Percentiles rank a stretch among this genome's conserved stretches.
Conservation (phyloP, 768 basidiomycete species). For the Tricholoma terreum region DNA sequence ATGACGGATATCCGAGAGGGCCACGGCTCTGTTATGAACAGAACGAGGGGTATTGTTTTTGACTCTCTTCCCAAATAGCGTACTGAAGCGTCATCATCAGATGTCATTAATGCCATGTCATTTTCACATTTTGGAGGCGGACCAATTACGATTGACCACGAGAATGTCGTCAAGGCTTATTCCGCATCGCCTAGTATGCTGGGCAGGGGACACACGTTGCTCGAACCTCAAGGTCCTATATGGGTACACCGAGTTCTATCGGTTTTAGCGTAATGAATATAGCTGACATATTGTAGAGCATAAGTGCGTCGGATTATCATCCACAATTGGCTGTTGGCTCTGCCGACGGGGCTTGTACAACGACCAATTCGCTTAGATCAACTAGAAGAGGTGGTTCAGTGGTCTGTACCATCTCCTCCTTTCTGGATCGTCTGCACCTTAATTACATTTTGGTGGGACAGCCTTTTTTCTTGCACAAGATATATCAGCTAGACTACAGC, state of each 20-base stretch:
- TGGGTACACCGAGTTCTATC: constrained; percentile 56
- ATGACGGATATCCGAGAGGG: constrained; percentile 76
- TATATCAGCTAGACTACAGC: constrained; percentile 88
- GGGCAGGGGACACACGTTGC: constrained; percentile 65
- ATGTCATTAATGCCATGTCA: constrained; percentile 65
- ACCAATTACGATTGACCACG: constrained; percentile 77
- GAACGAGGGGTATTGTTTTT: constrained; percentile 60
- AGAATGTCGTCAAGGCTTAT: constrained; percentile 75
- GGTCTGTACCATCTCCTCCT: constrained; percentile 40
- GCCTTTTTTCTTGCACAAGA: constrained; percentile 76
- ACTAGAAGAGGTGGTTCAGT: constrained; percentile 70
- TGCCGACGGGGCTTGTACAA: constrained; percentile 78
- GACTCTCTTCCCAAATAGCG: not conserved
- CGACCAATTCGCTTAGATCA: constrained; percentile 66
- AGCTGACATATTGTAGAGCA: constrained; percentile 41
- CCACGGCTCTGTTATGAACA: constrained; percentile 64
- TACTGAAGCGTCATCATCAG: constrained; percentile 31
- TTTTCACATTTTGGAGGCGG: constrained; percentile 70
- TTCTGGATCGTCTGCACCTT: not conserved
- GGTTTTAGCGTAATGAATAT: not conserved
- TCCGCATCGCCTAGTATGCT: constrained; percentile 71
- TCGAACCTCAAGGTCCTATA: constrained; percentile 76
- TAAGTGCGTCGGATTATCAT: constrained; percentile 80
- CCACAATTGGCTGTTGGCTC: constrained; percentile 80
- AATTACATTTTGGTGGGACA: constrained; percentile 22